Evolutionary conservation across 2,329 filamentous ascomycete genomes (phyloP).

Genomic region (Clarireedia homoeocarpa): DNA sequence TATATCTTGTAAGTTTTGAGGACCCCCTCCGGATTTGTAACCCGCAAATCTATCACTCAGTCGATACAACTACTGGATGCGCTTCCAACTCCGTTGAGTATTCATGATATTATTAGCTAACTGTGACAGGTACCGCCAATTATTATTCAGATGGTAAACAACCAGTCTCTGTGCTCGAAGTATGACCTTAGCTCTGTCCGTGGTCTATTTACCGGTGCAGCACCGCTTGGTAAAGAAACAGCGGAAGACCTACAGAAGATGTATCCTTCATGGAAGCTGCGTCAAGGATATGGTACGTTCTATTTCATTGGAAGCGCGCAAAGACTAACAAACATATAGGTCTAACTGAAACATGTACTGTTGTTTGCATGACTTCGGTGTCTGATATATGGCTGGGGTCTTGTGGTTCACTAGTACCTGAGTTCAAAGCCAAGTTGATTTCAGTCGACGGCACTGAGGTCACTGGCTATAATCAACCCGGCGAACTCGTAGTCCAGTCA

Average conservation of each 20-base stretch:
- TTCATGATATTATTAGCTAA: background rate
- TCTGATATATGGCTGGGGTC: conserved; percentile 64
- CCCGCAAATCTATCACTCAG: too few species aligned
- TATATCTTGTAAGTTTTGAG: conserved; percentile 52
- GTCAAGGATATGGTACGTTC: conserved; percentile 61
- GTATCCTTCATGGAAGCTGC: conserved; percentile 56
- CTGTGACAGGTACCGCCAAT: conserved; percentile 63
- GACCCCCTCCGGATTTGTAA: too few species aligned
- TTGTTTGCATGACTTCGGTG: conserved; percentile 52
- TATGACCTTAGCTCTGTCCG: conserved; percentile 65
- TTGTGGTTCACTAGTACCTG: conserved; percentile 62
- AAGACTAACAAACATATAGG: conserved; percentile 34
- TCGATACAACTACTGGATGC: too few species aligned
- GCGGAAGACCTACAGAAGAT: conserved; percentile 52
- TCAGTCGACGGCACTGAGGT: conserved; percentile 62
- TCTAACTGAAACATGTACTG: conserved; percentile 70
- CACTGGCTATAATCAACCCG: conserved; percentile 56
- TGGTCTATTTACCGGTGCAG: conserved; percentile 65
- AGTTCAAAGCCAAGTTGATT: conserved; percentile 57
- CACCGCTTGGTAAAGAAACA: conserved; percentile 68
- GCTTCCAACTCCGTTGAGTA: background rate
- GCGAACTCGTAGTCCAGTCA: conserved; percentile 72
- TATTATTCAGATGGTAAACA: conserved; percentile 67
- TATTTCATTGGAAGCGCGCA: background rate
- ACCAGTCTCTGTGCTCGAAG: conserved; percentile 49